Percentiles rank a stretch among this genome's conserved stretches.
phyloP scores from a whole-genome alignment of 2,329 filamentous ascomycete genomes.

The Onygenales sp. region DNA sequence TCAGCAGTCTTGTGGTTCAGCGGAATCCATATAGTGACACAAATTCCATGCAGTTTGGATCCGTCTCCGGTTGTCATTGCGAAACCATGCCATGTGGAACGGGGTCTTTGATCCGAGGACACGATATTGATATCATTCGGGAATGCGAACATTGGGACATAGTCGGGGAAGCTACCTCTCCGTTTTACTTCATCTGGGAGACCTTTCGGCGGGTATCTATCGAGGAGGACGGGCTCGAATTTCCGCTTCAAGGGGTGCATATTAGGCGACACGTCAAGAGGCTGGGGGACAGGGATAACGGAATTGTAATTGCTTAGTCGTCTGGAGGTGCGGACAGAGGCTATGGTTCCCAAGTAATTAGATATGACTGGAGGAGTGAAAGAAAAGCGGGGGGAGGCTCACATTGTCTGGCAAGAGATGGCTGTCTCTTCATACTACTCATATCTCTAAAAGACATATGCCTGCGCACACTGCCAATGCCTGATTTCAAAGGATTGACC shows the following conservation, averaged over 20 bases:
- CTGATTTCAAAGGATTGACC: conserved; percentile 42
- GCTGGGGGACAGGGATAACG: conserved; percentile 87
- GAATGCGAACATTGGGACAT: conserved; percentile 98
- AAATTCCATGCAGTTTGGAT: conserved; percentile 84
- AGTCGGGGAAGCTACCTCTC: conserved; percentile 85
- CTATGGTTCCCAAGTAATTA: conserved; percentile 29
- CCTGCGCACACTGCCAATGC: conserved; percentile 78
- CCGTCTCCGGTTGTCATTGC: conserved; percentile 94
- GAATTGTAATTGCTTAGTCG: conserved; percentile 96
- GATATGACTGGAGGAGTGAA: conserved; percentile 2
- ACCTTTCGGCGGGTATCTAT: conserved; percentile 80
- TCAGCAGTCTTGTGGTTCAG: conserved; percentile 73
- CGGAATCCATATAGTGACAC: conserved; percentile 86
- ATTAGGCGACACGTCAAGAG: conserved; percentile 75
- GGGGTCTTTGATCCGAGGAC: conserved; percentile 83
- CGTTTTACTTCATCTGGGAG: conserved; percentile 70
- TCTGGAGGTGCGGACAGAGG: conserved; percentile 70
- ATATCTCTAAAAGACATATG: conserved; percentile 91
- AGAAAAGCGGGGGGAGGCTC: conserved; percentile 26
- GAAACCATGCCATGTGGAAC: conserved; percentile 98
- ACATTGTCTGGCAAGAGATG: conserved; percentile 65
- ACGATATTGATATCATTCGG: conserved; percentile 97
- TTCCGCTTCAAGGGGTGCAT: conserved; percentile 93
- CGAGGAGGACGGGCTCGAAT: conserved; percentile 92
- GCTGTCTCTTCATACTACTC: conserved; percentile 86